phyloP scores from a whole-genome alignment of 2,329 filamentous ascomycete species.

The Septoria linicola region DNA sequence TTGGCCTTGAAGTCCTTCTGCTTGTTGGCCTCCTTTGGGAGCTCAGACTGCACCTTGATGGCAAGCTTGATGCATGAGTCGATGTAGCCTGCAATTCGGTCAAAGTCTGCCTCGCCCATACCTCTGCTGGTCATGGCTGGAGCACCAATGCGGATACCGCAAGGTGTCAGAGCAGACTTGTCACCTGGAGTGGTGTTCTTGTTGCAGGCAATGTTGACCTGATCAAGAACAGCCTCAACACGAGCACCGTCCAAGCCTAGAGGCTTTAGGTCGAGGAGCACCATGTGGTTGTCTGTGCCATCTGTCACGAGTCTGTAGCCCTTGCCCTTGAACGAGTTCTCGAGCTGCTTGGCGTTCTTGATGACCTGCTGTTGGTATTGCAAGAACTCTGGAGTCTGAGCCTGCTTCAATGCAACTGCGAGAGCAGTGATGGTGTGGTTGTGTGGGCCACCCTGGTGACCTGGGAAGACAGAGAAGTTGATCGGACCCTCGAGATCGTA shows the following conservation, averaged over 20 bases:
- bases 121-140: slow-evolving; percentile 97
- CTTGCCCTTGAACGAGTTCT: slow-evolving; percentile 71
- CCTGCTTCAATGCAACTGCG: slow-evolving; percentile 92
- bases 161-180: slow-evolving; percentile 92
- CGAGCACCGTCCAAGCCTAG: slow-evolving; percentile 81
- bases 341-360: slow-evolving; percentile 87
- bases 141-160: slow-evolving; percentile 92
- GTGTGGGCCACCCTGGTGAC: slow-evolving; percentile 96
- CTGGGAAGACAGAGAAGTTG: slow-evolving; percentile 99
- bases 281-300: slow-evolving; percentile 97
- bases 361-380: slow-evolving; percentile 91
- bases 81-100: slow-evolving; percentile 85
- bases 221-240: slow-evolving; percentile 92
- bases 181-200: slow-evolving; percentile 98
- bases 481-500: slow-evolving; percentile 96
- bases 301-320: slow-evolving; percentile 94
- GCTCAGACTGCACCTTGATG: slow-evolving; percentile 77
- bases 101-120: slow-evolving; percentile 89
- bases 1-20: slow-evolving; percentile 99
- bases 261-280: slow-evolving; percentile 88
- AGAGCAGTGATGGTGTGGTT: slow-evolving; percentile 99
- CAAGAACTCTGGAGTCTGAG: slow-evolving; percentile 84
- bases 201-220: slow-evolving; percentile 99
- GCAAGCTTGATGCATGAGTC: slow-evolving; percentile 84
- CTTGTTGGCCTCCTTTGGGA: slow-evolving; percentile 98